Evolutionary conservation across 2,329 filamentous ascomycete genomes (phyloP), one percentile per base, ranked within the genome.

Genomic region (Exophiala bonariae): DNA sequence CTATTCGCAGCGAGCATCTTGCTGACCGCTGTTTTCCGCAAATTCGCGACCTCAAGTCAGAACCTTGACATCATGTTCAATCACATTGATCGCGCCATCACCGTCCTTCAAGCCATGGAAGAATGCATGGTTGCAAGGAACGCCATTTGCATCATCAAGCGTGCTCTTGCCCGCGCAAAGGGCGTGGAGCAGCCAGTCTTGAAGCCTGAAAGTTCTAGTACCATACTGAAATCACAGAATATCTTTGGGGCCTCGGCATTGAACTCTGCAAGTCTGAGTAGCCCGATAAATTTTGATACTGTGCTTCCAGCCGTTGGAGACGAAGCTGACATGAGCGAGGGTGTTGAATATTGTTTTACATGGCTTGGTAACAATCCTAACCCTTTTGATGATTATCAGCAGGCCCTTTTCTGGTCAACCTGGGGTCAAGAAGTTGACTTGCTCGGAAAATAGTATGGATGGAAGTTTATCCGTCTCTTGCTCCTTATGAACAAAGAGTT

Each of bases 91-190:
- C 68, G 66, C 55, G 63, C 67, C 1, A 59, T 72, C 9, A 61
- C 67, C 34, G 66, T 70, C 13, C 59, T 72, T 4, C 66, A 70
- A 50, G 63, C 67, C 3, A 72, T 72, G 67, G 66, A 70, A 30
- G 69, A 72, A 42, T 68, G 62, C 3, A 58, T 67, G 31, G 68
- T 71, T 11, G 68, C 68, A 1, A 60, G 61, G 13, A 70, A 68
- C 37, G 69, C 66, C 3, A 43, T 39, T 2, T 32, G 26, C 3
- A 46, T 52, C 41, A 39, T 52, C 16, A 49, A 49, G 34, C 41
- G 50, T 7, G 23, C 46, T 5, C 41, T 52, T 18, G 32, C 33
- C 32, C 50, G 45, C 14, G 50, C 50, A 1, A 49, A 42, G 23
- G 45, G 30, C n/a, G 41, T 41, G 5, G 40, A 33, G 2, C 44